These are phyloP conservation scores for Tranzscheliella williamsii DNA, from an alignment of 1,284 basidiomycete species.

Conservation along the genomic window DNA sequence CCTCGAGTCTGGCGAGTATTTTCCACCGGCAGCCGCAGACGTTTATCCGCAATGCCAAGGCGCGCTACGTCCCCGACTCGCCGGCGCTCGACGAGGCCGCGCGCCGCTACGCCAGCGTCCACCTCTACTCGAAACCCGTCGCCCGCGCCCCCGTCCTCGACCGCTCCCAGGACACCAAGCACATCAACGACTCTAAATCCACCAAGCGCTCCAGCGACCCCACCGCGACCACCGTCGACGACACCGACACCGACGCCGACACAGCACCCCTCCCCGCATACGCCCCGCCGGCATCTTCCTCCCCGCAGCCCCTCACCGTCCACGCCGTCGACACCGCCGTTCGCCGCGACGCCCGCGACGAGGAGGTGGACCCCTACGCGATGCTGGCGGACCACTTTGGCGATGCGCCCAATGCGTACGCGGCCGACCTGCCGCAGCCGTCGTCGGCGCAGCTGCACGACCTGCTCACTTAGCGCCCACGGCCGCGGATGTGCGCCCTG, in stretches of 20 bases:
- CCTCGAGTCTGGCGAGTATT: constrained; percentile 48
- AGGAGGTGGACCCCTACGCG: constrained; percentile 14
- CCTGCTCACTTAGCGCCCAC: constrained; percentile 3
- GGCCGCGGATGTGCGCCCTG: not conserved
- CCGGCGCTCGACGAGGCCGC: constrained; percentile 50
- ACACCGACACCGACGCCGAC: no score
- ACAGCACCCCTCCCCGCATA: no score
- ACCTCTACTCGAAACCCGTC: constrained; percentile 48
- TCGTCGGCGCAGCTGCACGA: constrained; percentile 2
- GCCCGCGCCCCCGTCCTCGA: constrained; percentile 15
- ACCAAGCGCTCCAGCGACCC: not conserved
- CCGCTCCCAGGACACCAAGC: not conserved
- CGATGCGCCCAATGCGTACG: constrained; percentile 1
- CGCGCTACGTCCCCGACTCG: constrained; percentile 47
- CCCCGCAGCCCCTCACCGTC: not conserved
- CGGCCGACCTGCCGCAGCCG: constrained; percentile 8
- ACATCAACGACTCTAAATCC: not conserved
- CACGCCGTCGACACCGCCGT: no score
- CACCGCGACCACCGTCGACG: not conserved
- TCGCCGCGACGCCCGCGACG: not conserved
- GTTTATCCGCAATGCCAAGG: constrained; percentile 49
- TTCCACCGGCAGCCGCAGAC: constrained; percentile 55
- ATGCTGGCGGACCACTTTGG: constrained; percentile 29
- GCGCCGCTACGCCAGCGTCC: constrained; percentile 37
- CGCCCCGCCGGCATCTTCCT: no score